Percentiles rank a stretch among this genome's conserved stretches.
Evolutionary conservation across 176 grass and related monocot species (phyloP).

Genomic region (Chloris gayana): DNA sequence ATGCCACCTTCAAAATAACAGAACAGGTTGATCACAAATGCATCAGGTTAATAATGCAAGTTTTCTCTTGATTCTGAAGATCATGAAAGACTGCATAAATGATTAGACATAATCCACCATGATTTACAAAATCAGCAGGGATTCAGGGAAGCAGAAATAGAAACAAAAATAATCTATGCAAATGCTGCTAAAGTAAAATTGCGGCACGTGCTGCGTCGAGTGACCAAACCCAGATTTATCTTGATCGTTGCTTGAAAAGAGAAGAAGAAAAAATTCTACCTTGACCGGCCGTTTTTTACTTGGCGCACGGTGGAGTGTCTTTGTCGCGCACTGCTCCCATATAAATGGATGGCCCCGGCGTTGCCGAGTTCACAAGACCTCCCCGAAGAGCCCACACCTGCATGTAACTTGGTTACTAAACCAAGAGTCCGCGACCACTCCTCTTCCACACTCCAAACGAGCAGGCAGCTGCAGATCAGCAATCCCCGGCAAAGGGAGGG

Average conservation of each 20-base stretch:
- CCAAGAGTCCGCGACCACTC: background rate
- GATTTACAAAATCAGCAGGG: no score
- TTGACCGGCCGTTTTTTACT: background rate
- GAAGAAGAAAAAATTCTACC: no score
- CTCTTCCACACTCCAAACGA: background rate
- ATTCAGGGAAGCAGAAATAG: background rate
- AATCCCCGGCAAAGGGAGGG: background rate
- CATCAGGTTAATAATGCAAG: no score
- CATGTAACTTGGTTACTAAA: slow-evolving; percentile 22
- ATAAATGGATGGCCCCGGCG: slow-evolving; percentile 36
- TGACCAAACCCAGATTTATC: background rate
- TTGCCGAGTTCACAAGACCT: slow-evolving; percentile 1
- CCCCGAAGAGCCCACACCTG: slow-evolving; percentile 11
- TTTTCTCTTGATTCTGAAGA: background rate
- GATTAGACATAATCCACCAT: background rate
- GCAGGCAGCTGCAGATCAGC: background rate
- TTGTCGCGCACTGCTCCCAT: slow-evolving; percentile 22
- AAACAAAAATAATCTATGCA: background rate
- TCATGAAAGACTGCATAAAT: background rate
- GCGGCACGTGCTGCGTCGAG: background rate
- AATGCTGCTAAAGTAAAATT: background rate
- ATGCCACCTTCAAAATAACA: no score
- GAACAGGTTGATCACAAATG: no score
- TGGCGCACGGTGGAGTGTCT: background rate
- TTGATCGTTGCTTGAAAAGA: no score